Conservation (phyloP, 148 eudicot species). For the Euryodendron excelsum region DNA sequence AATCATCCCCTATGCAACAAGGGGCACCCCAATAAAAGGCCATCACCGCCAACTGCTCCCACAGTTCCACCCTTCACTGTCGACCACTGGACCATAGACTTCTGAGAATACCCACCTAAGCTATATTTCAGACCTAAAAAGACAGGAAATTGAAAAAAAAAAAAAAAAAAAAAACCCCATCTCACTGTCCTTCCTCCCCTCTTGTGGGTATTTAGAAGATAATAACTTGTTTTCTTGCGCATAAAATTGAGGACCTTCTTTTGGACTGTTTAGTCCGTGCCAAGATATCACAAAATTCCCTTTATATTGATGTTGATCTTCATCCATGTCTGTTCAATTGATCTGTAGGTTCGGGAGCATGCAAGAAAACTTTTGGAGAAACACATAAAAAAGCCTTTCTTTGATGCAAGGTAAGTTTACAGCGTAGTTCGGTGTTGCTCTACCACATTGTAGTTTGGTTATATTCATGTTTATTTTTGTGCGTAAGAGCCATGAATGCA, state of each 20-base stretch:
- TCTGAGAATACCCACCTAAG: no score
- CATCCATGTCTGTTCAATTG: conserved; percentile 11
- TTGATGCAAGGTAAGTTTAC: conserved; percentile 62
- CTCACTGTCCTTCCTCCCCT: no score
- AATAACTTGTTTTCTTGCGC: neutral
- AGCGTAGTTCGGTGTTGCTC: neutral
- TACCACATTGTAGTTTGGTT: neutral
- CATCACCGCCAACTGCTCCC: no score
- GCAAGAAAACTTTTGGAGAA: conserved; percentile 94
- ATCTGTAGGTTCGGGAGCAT: conserved; percentile 86
- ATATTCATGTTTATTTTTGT: neutral
- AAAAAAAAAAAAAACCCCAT: no score
- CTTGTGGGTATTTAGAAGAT: neutral
- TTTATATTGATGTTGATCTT: conserved; percentile 1
- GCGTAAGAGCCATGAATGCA: neutral
- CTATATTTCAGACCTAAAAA: no score
- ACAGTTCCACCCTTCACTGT: no score
- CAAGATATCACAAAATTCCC: neutral
- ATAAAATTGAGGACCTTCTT: neutral
- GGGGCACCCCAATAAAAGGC: no score
- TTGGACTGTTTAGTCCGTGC: neutral
- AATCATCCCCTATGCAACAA: no score
- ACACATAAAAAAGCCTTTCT: conserved; percentile 82
- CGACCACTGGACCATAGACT: no score
- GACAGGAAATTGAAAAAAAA: no score